Evolutionary conservation across 129 eudicot genomes (phyloP).

Genomic region (Daucus carota): DH1_v3.0 NC_030382.2:53490501-53491000

Average conservation of each 20-base stretch:
- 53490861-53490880: background rate
- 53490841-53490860: background rate
- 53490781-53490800: background rate
- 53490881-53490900: background rate
- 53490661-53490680: too few species aligned
- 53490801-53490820: background rate
- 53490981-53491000: background rate
- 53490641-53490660: background rate
- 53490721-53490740: background rate
- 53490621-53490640: conserved; percentile 2
- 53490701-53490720: background rate
- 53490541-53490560: conserved; percentile 28
- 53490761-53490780: background rate
- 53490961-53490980: background rate
- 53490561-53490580: background rate
- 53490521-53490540: conserved; percentile 43
- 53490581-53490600: background rate
- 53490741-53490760: background rate
- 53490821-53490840: background rate
- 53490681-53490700: background rate
- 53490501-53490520: conserved; percentile 59
- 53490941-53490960: background rate
- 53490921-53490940: background rate
- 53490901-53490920: too few species aligned
- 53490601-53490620: background rate